Percentiles rank a stretch among this genome's conserved stretches.
These are phyloP conservation scores for Decorospora gaudefroyi DNA, from an alignment of 2,329 filamentous ascomycete genomes.

Conservation along the genomic window DNA sequence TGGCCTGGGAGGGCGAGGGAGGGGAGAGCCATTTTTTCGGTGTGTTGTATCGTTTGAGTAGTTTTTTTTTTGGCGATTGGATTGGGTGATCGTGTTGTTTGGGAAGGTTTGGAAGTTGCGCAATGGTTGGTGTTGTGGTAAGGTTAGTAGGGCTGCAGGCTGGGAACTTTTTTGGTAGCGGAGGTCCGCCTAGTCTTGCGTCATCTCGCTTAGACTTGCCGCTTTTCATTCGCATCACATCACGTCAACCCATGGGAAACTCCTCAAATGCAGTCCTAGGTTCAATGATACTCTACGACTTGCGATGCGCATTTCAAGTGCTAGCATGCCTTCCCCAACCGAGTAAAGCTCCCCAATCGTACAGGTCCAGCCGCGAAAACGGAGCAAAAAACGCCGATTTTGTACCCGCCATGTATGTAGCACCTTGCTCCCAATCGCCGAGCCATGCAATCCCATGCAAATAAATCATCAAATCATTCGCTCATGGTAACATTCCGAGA, in stretches of 20 bases:
- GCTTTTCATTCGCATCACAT: constrained; percentile 2
- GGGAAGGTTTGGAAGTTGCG: not conserved
- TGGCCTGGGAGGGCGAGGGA: constrained; percentile 78
- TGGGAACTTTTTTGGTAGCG: constrained; percentile 34
- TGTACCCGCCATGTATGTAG: constrained; percentile 27
- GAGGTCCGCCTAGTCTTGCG: constrained; percentile 30
- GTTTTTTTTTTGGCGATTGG: not conserved
- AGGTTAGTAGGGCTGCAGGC: constrained; percentile 12
- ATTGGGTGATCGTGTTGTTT: not conserved
- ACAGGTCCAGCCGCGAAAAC: constrained; percentile 21
- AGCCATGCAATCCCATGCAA: constrained; percentile 44
- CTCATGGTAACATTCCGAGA: constrained; percentile 42
- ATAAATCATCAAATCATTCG: constrained; percentile 46
- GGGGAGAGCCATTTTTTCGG: constrained; percentile 41
- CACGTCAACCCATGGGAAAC: no score
- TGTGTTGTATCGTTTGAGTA: not conserved
- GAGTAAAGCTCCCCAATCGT: constrained; percentile 16
- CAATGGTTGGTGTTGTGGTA: constrained; percentile 1
- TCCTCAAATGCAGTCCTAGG: no score
- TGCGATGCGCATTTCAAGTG: constrained; percentile 13
- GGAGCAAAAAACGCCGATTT: constrained; percentile 41
- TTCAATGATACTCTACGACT: no score
- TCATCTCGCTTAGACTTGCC: constrained; percentile 29
- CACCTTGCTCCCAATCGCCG: constrained; percentile 47
- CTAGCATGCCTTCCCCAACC: constrained; percentile 17